Evolutionary conservation across 257 asterid species (phyloP).

Genomic region (Rauvolfia tetraphylla): DNA sequence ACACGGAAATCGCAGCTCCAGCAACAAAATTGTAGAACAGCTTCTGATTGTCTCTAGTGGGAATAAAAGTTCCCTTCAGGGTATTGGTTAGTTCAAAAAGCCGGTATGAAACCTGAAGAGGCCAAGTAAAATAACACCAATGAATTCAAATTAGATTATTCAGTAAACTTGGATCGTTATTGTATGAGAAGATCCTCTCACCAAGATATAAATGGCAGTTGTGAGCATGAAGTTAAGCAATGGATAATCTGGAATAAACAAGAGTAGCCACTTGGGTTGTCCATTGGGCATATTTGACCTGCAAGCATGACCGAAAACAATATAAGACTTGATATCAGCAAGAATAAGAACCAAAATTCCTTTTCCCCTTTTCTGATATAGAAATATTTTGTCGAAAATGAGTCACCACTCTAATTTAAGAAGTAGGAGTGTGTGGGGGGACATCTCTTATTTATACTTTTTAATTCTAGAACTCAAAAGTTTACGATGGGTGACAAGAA

Average conservation of each 20-base stretch:
- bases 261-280: constrained; percentile 97
- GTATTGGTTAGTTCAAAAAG: constrained; percentile 88
- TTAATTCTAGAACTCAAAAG: too few relatives aligned
- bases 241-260: constrained; percentile 89
- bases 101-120: constrained; percentile 68
- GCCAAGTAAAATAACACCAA: constrained; percentile 10
- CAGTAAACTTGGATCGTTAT: not conserved
- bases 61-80: constrained; percentile 75
- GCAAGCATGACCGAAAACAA: constrained; percentile 20
- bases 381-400: not conserved
- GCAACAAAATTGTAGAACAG: constrained; percentile 63
- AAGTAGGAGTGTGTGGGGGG: too few relatives aligned
- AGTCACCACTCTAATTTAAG: not conserved
- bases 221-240: constrained; percentile 94
- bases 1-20: constrained; percentile 47
- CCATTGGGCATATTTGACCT: constrained; percentile 89
- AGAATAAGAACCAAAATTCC: not conserved
- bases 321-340: not conserved
- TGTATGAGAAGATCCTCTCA: constrained; percentile 29
- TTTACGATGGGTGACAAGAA: too few relatives aligned
- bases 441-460: too few relatives aligned
- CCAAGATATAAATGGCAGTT: constrained; percentile 77
- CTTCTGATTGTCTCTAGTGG: constrained; percentile 65
- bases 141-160: constrained; percentile 8
- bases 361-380: not conserved